These are phyloP conservation scores for Dactylellina leptospora DNA, from an alignment of 2,329 filamentous ascomycete species.

Conservation along the genomic window DNA sequence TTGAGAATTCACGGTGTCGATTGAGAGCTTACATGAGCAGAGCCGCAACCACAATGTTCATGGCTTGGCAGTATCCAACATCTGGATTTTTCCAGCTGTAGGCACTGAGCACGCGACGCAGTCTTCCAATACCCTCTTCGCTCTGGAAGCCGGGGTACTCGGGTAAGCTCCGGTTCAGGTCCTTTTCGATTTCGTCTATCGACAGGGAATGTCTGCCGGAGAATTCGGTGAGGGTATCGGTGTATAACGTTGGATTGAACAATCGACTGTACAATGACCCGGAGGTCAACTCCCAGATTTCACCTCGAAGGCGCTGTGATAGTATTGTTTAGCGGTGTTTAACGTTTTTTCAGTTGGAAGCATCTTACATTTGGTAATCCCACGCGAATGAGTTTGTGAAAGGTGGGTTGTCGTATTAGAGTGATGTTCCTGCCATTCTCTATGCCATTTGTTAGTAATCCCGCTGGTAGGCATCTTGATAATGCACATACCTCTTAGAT, in stretches of 20 bases:
- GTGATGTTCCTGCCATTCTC: slow-evolving; percentile 95
- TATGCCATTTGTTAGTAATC: slow-evolving; percentile 54
- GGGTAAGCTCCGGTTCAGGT: slow-evolving; percentile 92
- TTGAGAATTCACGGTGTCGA: not conserved
- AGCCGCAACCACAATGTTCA: slow-evolving; percentile 99
- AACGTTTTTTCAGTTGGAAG: no score
- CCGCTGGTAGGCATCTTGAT: not conserved
- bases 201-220: slow-evolving; percentile 88
- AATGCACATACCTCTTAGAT: slow-evolving; percentile 69
- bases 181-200: slow-evolving; percentile 99
- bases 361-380: slow-evolving; percentile 77
- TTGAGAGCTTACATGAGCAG: slow-evolving; percentile 75
- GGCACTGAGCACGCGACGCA: slow-evolving; percentile 89
- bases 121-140: slow-evolving; percentile 88
- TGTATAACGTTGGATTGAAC: slow-evolving; percentile 82
- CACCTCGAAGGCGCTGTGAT: slow-evolving; percentile 75
- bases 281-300: slow-evolving; percentile 94
- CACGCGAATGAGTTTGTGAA: slow-evolving; percentile 95
- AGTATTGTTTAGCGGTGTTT: slow-evolving; percentile 1
- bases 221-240: slow-evolving; percentile 83
- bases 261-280: slow-evolving; percentile 89
- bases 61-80: slow-evolving; percentile 97
- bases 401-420: slow-evolving; percentile 91
- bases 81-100: slow-evolving; percentile 98
- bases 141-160: slow-evolving; percentile 98